phyloP scores from a whole-genome alignment of 106 monocot species.

The Platanthera guangdongensis region DNA sequence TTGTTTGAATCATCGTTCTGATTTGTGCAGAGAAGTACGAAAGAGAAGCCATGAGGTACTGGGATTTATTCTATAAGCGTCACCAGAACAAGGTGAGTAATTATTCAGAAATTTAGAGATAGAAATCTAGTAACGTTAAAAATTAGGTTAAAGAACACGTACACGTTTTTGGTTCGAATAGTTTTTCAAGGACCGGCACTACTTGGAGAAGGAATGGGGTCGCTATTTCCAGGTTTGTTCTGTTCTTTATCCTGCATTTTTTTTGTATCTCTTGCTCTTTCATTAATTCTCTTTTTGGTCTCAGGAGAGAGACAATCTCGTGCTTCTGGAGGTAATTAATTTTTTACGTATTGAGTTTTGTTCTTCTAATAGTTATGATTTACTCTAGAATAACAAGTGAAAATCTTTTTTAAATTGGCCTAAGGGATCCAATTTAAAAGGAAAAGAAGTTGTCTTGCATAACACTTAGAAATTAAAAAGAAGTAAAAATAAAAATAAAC shows the following conservation, averaged over 20 bases:
- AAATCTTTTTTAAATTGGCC: too few species aligned
- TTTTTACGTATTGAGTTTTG: too few species aligned
- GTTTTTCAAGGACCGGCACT: constrained; percentile 99
- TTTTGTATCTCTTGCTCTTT: background rate
- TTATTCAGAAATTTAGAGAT: background rate
- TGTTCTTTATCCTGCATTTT: background rate
- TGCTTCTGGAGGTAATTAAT: constrained; percentile 67
- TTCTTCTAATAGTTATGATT: too few species aligned
- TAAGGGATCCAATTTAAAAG: too few species aligned
- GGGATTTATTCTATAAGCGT: constrained; percentile 92
- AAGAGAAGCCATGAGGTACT: constrained; percentile 84
- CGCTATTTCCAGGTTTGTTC: constrained; percentile 51
- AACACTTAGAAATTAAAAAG: too few species aligned
- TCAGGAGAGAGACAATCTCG: constrained; percentile 30
- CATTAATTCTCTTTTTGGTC: background rate
- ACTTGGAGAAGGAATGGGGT: constrained; percentile 98
- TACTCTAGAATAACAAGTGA: too few species aligned
- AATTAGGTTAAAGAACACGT: background rate
- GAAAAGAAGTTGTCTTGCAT: too few species aligned
- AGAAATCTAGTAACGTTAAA: background rate
- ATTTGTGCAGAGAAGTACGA: constrained; percentile 81
- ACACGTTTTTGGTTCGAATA: constrained; percentile 12
- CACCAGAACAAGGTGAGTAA: constrained; percentile 71
- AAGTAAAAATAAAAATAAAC: too few species aligned
- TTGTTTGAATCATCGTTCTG: background rate